Conservation (phyloP, 345 rosid species). For the Pistacia atlantica region DNA sequence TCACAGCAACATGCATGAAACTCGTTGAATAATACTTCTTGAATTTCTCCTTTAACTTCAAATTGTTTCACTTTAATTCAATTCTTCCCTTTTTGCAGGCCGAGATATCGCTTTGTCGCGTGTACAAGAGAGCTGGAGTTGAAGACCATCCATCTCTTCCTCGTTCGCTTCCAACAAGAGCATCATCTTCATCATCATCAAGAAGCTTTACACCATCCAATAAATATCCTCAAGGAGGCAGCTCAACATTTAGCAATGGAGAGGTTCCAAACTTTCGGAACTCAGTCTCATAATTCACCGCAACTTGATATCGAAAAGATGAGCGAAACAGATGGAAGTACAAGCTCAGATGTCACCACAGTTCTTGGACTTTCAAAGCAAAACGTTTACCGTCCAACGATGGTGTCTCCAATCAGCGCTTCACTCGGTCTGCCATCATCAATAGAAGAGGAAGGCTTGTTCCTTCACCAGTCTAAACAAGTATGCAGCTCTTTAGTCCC, state of each 20-base stretch:
- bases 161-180: slow-evolving; percentile 55
- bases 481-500: slow-evolving; percentile 25
- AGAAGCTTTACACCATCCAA: slow-evolving; percentile 22
- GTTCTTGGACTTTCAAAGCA: slow-evolving; percentile 67
- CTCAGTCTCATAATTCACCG: slow-evolving; percentile 2
- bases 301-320: slow-evolving; percentile 38
- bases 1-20: too few relatives aligned
- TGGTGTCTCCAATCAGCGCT: slow-evolving; percentile 23
- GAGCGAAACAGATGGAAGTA: slow-evolving; percentile 48
- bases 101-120: slow-evolving; percentile 93
- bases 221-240: slow-evolving; percentile 19
- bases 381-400: slow-evolving; percentile 44
- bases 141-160: slow-evolving; percentile 91
- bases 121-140: slow-evolving; percentile 92
- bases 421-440: slow-evolving; percentile 33
- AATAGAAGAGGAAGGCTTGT: slow-evolving; percentile 37
- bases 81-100: slow-evolving; percentile 36
- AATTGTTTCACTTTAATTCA: too few relatives aligned
- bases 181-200: slow-evolving; percentile 46
- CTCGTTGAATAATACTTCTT: too few relatives aligned
- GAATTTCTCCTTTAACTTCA: too few relatives aligned
- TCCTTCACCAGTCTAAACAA: slow-evolving; percentile 35
- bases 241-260: slow-evolving; percentile 27
- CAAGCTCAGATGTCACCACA: slow-evolving; percentile 66
- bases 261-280: slow-evolving; percentile 26